Percentiles rank a stretch among this genome's conserved stretches.
Evolutionary conservation across 176 grass and related monocot species (phyloP).

Genomic region (Aegilops tauschii): DNA sequence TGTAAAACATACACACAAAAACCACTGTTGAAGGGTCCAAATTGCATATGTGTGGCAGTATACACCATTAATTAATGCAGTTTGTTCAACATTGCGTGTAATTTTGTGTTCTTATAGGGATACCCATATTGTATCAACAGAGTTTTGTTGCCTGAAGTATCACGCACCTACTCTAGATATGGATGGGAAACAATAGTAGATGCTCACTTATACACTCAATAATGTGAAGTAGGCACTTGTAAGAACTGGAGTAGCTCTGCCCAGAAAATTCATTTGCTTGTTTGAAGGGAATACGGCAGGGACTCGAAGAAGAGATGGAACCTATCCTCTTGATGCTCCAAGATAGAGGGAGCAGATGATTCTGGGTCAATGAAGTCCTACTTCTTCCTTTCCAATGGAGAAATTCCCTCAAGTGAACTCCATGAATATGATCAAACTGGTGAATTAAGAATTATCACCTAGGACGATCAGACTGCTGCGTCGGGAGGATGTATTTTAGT

Average conservation of each 20-base stretch:
- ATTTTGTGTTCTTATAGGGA: conserved; percentile 10
- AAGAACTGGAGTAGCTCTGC: background rate
- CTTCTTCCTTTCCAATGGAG: background rate
- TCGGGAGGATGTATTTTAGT: background rate
- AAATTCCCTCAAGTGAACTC: background rate
- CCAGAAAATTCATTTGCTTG: background rate
- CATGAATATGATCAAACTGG: background rate
- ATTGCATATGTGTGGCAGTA: conserved; percentile 2
- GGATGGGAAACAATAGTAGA: background rate
- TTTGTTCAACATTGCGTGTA: conserved; percentile 7
- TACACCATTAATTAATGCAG: background rate
- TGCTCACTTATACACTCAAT: background rate
- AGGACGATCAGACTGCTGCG: background rate
- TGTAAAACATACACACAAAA: background rate
- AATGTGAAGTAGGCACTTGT: background rate
- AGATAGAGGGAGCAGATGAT: background rate
- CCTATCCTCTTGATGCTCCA: no score
- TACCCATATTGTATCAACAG: background rate
- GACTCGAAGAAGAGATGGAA: no score
- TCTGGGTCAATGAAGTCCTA: background rate
- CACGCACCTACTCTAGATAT: background rate
- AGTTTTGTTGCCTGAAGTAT: background rate
- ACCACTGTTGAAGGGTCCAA: conserved; percentile 8
- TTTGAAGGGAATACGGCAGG: background rate
- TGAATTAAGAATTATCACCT: background rate